Conservation (phyloP, 345 rosid species). For the Bruguiera sexangula region DNA sequence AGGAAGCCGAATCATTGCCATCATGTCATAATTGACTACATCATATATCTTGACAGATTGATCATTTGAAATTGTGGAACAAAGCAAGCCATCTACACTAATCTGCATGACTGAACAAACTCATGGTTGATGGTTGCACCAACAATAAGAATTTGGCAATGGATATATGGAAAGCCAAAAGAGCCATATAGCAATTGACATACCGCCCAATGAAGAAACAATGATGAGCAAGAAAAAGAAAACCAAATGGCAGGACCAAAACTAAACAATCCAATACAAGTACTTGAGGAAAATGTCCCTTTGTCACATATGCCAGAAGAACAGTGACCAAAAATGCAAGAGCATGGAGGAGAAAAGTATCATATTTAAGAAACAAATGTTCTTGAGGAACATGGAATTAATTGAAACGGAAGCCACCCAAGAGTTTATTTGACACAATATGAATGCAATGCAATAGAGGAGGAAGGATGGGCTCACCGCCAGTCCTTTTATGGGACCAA, state of each 20-base stretch:
- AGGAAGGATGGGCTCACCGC: constrained; percentile 53
- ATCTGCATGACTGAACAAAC: constrained; percentile 80
- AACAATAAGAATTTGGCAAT: constrained; percentile 16
- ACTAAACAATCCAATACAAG: neutral
- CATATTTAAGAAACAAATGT: neutral
- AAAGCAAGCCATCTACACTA: constrained; percentile 85
- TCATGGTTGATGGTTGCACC: constrained; percentile 48
- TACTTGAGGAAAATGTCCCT: neutral
- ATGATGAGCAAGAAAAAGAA: neutral
- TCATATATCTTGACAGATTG: constrained; percentile 86
- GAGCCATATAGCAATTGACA: neutral
- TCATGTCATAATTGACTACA: constrained; percentile 96
- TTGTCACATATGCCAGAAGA: neutral
- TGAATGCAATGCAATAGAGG: neutral
- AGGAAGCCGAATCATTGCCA: constrained; percentile 87
- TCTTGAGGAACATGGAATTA: neutral
- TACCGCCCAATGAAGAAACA: neutral
- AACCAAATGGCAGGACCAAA: constrained; percentile 1
- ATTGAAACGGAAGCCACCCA: neutral
- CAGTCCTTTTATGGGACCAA: constrained; percentile 91
- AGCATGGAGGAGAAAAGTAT: neutral
- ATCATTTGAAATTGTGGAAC: constrained; percentile 88
- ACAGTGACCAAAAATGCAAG: neutral
- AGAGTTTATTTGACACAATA: neutral
- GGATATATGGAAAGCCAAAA: neutral